Evolutionary conservation across 2,329 filamentous ascomycete species (phyloP), one percentile per base, ranked within the genome.

Genomic region (Sarocladium oryzae): DNA sequence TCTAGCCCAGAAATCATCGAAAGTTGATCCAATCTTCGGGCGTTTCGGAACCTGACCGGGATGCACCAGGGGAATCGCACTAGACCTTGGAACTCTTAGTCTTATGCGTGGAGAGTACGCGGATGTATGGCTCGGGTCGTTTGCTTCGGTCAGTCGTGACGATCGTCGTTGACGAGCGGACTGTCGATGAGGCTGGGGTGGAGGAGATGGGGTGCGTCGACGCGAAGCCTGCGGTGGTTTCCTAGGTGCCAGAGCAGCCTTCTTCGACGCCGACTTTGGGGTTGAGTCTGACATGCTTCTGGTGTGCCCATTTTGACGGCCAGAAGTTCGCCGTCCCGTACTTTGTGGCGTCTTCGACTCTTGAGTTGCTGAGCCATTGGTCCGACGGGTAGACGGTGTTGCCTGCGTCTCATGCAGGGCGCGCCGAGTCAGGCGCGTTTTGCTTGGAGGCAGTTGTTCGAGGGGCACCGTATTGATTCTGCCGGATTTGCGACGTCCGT

Each of bases 401-500:
- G 18, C 66, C 62, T 54, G 60, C 50, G 56, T 69, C 60, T 49
- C 63, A 54, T 52, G 60, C 57, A 58, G 41, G 18, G 65, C 66
- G 51, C 73, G 69, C 56, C 79, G 70, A 2, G 77, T 81, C 54
- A 74, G 66, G 50, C 79, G 73, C 57, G 77, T 81, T 50, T 72
- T 71, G 35, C 70, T 69, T 41, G 66, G 69, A 15, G 74, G 69
- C 54, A 77, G 74, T 37, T 78, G 58, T 54, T 83, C 78, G 26
- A 77, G 54, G 16, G 79, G 78, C 13, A 82, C 61, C 2, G 65
- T 64, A 61, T 86, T 85, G 60, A 82, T 80, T 54, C 83, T 77
- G 36, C 81, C 81, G 20, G 83, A 86, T 61, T 83, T 85, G 54
- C 83, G 77, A 56, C 78, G 78, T 46, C 88, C 89, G 79, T 78